Conservation (phyloP, 768 basidiomycete species). For the Pulveroboletus sp. region DNA sequence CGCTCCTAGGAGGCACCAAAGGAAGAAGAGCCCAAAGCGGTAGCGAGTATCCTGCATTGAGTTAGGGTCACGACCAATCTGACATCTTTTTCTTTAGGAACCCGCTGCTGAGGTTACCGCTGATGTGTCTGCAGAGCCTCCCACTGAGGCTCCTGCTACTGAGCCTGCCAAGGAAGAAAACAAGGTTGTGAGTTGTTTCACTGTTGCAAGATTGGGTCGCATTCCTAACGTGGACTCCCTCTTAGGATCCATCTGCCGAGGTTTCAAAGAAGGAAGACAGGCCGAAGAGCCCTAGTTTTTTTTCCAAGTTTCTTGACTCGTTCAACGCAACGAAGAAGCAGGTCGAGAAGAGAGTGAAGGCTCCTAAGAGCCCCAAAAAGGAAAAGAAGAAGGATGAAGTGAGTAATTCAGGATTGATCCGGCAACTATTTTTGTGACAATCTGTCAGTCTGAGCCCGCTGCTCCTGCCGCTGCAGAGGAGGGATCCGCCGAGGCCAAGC, state of each 20-base stretch:
- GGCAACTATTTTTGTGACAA: neutral
- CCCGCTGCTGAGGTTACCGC: constrained; percentile 28
- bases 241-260: constrained; percentile 41
- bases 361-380: constrained; percentile 75
- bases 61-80: neutral
- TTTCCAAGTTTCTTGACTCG: constrained; percentile 73
- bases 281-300: constrained; percentile 74
- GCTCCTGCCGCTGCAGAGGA: constrained; percentile 35
- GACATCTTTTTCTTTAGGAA: constrained; percentile 30
- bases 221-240: constrained; percentile 17
- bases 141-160: constrained; percentile 28
- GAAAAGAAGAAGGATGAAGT: constrained; percentile 79
- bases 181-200: constrained; percentile 33
- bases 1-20: constrained; percentile 36
- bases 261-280: constrained; percentile 67
- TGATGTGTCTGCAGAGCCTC: constrained; percentile 21
- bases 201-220: constrained; percentile 16
- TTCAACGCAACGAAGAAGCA: constrained; percentile 57
- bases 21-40: constrained; percentile 37
- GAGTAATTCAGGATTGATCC: constrained; percentile 12
- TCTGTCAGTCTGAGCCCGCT: constrained; percentile 27
- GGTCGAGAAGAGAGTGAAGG: constrained; percentile 54
- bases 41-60: constrained; percentile 27
- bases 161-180: constrained; percentile 40
- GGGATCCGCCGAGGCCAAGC: constrained; percentile 26